A percentile compares a stretch with the other conserved stretches of the same genome.
Evolutionary conservation across 2,329 filamentous ascomycete genomes (phyloP).

Genomic region (Akanthomyces muscarius): DNA sequence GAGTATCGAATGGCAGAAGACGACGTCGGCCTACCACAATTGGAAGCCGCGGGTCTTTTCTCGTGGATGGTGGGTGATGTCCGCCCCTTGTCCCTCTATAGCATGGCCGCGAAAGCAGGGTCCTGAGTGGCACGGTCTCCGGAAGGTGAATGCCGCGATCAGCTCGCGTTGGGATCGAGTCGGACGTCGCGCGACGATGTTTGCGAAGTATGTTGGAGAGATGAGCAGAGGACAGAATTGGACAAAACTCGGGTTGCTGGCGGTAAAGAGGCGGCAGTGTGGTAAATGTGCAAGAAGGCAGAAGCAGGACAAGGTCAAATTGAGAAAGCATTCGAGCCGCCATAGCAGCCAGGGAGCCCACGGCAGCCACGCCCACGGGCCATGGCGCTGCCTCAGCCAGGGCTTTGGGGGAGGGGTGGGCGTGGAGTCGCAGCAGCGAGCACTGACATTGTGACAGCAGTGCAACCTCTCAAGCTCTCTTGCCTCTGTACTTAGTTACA

Average conservation of each 20-base stretch:
- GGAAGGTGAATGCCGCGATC: not conserved
- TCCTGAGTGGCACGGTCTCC: not conserved
- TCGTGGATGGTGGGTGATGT: not conserved
- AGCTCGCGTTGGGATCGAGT: not conserved
- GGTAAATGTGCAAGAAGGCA: not conserved
- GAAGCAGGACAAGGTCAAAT: not conserved
- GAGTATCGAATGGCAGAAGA: not conserved
- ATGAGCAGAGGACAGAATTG: not conserved
- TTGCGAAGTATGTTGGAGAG: not conserved
- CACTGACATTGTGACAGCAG: no score
- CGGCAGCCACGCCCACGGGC: not conserved
- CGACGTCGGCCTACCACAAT: not conserved
- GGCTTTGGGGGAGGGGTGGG: constrained; percentile 1
- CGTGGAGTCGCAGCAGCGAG: not conserved
- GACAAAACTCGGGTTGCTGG: not conserved
- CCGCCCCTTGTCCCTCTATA: constrained; percentile 5
- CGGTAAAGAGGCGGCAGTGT: not conserved
- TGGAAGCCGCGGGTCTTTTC: not conserved
- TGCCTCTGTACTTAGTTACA: no score
- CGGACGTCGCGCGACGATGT: not conserved
- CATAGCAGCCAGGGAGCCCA: constrained; percentile 6
- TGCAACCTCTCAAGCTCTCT: no score
- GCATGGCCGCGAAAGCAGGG: constrained; percentile 2
- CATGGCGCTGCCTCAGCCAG: not conserved
- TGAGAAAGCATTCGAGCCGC: not conserved